These are phyloP conservation scores for Claviceps maximensis DNA, from an alignment of 2,329 filamentous ascomycete species.

Conservation along the genomic window DNA sequence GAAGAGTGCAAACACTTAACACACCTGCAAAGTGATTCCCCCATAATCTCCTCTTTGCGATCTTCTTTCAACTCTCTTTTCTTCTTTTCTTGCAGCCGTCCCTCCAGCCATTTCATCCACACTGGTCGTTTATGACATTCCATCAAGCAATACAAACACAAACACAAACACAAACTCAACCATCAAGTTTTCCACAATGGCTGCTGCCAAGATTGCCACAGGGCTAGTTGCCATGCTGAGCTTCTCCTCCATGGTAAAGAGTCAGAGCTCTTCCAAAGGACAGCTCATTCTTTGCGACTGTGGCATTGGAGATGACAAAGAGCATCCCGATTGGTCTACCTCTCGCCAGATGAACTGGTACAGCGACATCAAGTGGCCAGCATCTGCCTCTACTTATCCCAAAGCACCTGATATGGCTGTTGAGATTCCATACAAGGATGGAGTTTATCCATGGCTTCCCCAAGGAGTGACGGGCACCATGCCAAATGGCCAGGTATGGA, in stretches of 20 bases:
- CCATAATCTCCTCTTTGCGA: background rate
- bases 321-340: slow-evolving; percentile 26
- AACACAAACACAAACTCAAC: background rate
- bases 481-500: slow-evolving; percentile 27
- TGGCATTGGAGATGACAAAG: slow-evolving; percentile 28
- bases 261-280: slow-evolving; percentile 19
- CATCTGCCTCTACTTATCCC: slow-evolving; percentile 20
- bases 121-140: background rate
- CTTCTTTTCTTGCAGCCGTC: background rate
- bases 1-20: background rate
- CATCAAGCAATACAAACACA: background rate
- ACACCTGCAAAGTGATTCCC: background rate
- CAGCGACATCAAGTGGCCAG: slow-evolving; percentile 23
- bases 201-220: slow-evolving; percentile 11
- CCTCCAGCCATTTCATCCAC: background rate
- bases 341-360: slow-evolving; percentile 33
- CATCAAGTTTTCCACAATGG: slow-evolving; percentile 10
- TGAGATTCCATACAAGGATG: slow-evolving; percentile 24
- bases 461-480: slow-evolving; percentile 24
- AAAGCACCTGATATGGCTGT: slow-evolving; percentile 25
- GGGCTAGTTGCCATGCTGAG: slow-evolving; percentile 12
- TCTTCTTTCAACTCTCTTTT: background rate
- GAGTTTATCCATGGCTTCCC: slow-evolving; percentile 26
- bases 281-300: slow-evolving; percentile 29
- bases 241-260: slow-evolving; percentile 11